Conservation (phyloP, 1,284 basidiomycete species). For the Cutaneotrichosporon mucoides region DNA sequence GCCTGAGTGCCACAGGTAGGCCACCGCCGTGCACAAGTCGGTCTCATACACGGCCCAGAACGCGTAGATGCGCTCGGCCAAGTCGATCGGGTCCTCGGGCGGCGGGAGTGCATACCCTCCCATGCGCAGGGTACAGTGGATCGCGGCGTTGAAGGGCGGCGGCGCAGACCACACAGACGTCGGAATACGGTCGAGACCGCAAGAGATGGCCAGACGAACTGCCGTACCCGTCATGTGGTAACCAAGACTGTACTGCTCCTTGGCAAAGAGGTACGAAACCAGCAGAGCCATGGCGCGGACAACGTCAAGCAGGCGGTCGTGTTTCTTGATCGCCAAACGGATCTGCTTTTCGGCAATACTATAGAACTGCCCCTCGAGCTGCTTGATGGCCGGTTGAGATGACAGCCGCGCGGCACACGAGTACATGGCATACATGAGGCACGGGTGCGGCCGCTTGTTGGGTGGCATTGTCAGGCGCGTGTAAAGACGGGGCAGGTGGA, state of each 20-base stretch:
- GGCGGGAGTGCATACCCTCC: slow-evolving; percentile 22
- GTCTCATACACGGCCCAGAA: slow-evolving; percentile 37
- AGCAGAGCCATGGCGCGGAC: slow-evolving; percentile 30
- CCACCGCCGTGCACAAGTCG: slow-evolving; percentile 32
- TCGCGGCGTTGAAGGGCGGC: slow-evolving; percentile 20
- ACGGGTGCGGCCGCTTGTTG: slow-evolving; percentile 27
- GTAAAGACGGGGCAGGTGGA: slow-evolving; percentile 28
- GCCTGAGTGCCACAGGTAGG: slow-evolving; percentile 32
- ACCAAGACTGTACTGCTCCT: slow-evolving; percentile 29
- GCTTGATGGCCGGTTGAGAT: slow-evolving; percentile 25
- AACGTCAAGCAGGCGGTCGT: slow-evolving; percentile 33
- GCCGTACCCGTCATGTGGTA: slow-evolving; percentile 26
- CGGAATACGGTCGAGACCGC: slow-evolving; percentile 27
- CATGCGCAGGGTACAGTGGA: slow-evolving; percentile 22
- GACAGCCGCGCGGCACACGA: slow-evolving; percentile 25
- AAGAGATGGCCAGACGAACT: slow-evolving; percentile 26
- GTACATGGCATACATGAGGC: slow-evolving; percentile 29
- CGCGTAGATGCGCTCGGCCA: slow-evolving; percentile 32
- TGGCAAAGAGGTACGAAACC: slow-evolving; percentile 28
- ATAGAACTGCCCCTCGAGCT: slow-evolving; percentile 31
- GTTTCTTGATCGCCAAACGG: slow-evolving; percentile 22
- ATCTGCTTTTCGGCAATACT: slow-evolving; percentile 34
- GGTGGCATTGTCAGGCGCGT: slow-evolving; percentile 25
- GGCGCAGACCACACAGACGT: slow-evolving; percentile 19
- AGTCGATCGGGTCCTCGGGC: slow-evolving; percentile 21